Evolutionary conservation across 805 yeast species (phyloP).

Genomic region (Brettanomyces nanus): DNA sequence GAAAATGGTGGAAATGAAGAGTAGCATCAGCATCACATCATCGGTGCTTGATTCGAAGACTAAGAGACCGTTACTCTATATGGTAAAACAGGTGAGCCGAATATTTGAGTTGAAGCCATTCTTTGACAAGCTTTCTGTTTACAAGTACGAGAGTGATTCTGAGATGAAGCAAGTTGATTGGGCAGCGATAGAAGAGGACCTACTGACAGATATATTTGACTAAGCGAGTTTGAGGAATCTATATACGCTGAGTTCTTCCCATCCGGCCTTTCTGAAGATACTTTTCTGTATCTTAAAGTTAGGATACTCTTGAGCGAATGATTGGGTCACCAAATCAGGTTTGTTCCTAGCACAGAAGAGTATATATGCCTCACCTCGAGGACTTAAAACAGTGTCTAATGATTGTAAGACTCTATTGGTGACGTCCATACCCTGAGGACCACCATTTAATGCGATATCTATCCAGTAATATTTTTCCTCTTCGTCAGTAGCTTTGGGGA

Average conservation of each 20-base stretch:
- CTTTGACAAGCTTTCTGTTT: conserved; percentile 56
- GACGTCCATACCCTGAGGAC: conserved; percentile 81
- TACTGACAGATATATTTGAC: conserved; percentile 47
- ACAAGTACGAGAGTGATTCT: conserved; percentile 59
- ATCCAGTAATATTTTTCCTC: conserved; percentile 61
- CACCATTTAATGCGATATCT: conserved; percentile 87
- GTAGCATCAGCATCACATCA: conserved; percentile 15
- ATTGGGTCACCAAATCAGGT: conserved; percentile 51
- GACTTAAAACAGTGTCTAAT: conserved; percentile 45
- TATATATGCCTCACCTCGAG: conserved; percentile 72
- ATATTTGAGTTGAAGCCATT: conserved; percentile 49
- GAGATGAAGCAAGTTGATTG: conserved; percentile 36
- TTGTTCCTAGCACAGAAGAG: conserved; percentile 87
- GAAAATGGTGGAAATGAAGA: conserved; percentile 7
- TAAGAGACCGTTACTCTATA: conserved; percentile 38
- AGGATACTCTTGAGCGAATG: conserved; percentile 29
- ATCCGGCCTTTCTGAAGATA: conserved; percentile 76
- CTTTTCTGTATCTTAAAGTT: conserved; percentile 49
- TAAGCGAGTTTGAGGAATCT: conserved; percentile 35
- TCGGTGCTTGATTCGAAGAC: conserved; percentile 6
- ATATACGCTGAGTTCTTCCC: conserved; percentile 84
- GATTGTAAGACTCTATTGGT: conserved; percentile 56
- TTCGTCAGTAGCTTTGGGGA: conserved; percentile 31
- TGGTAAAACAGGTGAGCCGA: conserved; percentile 30
- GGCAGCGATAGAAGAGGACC: conserved; percentile 45